Percentiles rank a stretch among this genome's conserved stretches.
Conservation (phyloP, 208 protist genomes). For the Trypanosoma lewisi region DNA sequence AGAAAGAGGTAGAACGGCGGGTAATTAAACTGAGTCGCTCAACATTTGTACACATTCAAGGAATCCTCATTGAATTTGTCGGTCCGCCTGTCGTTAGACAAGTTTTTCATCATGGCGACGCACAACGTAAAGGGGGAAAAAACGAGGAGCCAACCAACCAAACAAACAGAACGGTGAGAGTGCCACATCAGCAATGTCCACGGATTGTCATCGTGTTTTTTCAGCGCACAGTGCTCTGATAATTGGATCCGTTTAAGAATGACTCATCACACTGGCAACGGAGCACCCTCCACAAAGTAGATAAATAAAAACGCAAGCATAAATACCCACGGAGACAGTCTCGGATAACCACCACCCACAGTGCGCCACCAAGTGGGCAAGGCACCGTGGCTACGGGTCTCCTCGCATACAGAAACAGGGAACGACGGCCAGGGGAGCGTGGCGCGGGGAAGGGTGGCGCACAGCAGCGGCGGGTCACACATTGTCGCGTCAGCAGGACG, state of each 20-base stretch:
- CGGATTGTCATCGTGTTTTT: conserved; percentile 24
- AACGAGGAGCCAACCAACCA: neutral
- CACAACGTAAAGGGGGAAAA: conserved; percentile 4
- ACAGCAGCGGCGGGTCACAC: neutral
- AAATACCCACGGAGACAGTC: too few species aligned
- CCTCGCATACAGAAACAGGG: too few species aligned
- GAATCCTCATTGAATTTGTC: conserved; percentile 25
- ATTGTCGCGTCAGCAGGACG: conserved; percentile 6
- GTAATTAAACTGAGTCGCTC: conserved; percentile 15
- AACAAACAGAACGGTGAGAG: neutral
- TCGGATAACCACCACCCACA: conserved; percentile 19
- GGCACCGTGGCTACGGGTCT: conserved; percentile 22
- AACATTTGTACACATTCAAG: conserved; percentile 41
- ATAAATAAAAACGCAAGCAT: neutral
- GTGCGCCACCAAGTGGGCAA: conserved; percentile 17
- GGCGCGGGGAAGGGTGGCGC: neutral
- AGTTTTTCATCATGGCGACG: conserved; percentile 28
- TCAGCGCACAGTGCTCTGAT: conserved; percentile 30
- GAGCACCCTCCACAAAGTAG: neutral
- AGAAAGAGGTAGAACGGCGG: neutral
- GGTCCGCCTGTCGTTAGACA: conserved; percentile 40
- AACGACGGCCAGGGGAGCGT: too few species aligned
- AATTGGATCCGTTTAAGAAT: conserved; percentile 13
- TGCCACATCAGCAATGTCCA: conserved; percentile 10
- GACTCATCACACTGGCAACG: conserved; percentile 12